Base-by-base conservation (phyloP, 78 protist genomes). In the Dictyostelium purpureum region DNA sequence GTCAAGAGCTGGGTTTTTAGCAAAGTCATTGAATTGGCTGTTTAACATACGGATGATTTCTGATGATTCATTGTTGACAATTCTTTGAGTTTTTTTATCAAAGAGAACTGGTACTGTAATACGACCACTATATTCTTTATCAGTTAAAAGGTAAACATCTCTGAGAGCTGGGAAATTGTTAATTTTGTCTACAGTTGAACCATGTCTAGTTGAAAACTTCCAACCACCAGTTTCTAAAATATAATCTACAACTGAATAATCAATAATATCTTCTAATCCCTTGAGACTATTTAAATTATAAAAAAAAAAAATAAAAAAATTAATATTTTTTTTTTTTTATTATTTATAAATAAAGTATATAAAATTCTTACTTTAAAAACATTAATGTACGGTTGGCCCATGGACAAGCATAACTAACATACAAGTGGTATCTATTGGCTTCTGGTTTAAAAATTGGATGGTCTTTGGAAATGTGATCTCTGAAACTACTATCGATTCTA, bases 1-100 rank as follows among this genome's bases (percentile, higher is more conserved):
- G 31, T 97, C 90, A 6, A 96, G 2, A 28, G 35, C 67, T n/a
- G 96, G 97, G 10, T 69, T 18, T 57, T 76, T 59, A 5, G 95
- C 77, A 21, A 96, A 51, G n/a, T 26, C 92, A 14, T 97, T 89
- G 79, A 97, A 97, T 28, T 49, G 98, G 38, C 26, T 31, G 81
- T 89, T 80, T 59, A 97, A 47, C 98, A 97, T 95, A 37, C 97
- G 43, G 12, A 97, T 77, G 80, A 97, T 97, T 40, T 97, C 99
- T 12, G 88, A 26, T n/a, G 95, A 74, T 63, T 97, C 99, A 88
- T 97, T 97, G 93, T 94, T 96, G 19, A 97, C 99, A 49, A 97
- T 93, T 9, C 40, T 26, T 6, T 24, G 31, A 2, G 57, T 74
- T 56, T 87, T 71, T 73, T 76, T 94, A 70, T 96, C 98, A 28